Conservation (phyloP, 495 filamentous ascomycete species). For the Penicillium canariense region DNA sequence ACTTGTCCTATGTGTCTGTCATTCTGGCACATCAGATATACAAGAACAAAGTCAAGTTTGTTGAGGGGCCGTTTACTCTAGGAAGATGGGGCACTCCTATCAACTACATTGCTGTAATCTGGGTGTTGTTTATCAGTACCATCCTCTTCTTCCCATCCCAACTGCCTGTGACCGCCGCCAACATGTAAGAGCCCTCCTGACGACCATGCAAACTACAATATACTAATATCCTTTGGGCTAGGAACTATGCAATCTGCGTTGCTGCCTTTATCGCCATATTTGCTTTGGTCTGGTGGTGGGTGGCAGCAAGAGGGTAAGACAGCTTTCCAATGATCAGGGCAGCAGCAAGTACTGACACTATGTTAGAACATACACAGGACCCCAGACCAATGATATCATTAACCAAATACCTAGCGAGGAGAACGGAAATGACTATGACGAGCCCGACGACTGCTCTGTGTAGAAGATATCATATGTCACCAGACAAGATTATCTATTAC, state of each 20-base stretch:
- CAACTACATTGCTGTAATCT: conserved; percentile 59
- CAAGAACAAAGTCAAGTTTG: conserved; percentile 55
- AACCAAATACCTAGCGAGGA: conserved; percentile 38
- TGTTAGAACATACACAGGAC: conserved; percentile 54
- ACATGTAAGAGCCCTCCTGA: conserved; percentile 49
- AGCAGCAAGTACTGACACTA: not conserved
- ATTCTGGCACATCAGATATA: conserved; percentile 64
- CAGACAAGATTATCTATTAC: no score
- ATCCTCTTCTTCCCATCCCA: conserved; percentile 65
- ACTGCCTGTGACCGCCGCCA: conserved; percentile 58
- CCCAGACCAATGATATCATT: conserved; percentile 51
- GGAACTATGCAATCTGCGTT: conserved; percentile 69
- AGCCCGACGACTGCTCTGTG: conserved; percentile 17
- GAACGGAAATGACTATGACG: conserved; percentile 22
- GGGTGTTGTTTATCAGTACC: conserved; percentile 66
- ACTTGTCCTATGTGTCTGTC: conserved; percentile 66
- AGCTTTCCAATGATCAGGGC: not conserved
- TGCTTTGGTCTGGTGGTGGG: conserved; percentile 65
- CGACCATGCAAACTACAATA: not conserved
- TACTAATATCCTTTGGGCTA: conserved; percentile 17
- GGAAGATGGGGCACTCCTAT: conserved; percentile 58
- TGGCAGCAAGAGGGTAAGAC: conserved; percentile 55
- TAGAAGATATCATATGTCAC: not conserved
- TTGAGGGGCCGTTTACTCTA: conserved; percentile 63
- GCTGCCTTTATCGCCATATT: conserved; percentile 61